Base-by-base conservation (phyloP, 2,329 filamentous ascomycete genomes). In the Paracoccidioides lutzii region DNA sequence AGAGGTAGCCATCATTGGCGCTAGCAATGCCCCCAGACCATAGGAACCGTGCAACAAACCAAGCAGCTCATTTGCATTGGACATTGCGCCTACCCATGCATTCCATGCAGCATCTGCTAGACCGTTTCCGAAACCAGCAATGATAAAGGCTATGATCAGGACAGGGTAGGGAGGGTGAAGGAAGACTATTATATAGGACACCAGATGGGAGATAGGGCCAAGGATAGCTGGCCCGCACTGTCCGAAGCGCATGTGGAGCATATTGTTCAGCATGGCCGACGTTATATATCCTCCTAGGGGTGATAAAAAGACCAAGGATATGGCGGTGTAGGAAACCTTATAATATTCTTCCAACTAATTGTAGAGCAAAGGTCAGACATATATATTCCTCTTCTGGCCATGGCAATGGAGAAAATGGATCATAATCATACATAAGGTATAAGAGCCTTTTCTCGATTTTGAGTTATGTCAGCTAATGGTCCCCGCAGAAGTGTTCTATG, bases 221-320 rank as follows among this genome's bases (percentile, higher is more conserved):
- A 88, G 66, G 53, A 87, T 65, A 22, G 85, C 84, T n/a, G 90
- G 78, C 10, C 87, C 87, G 33, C 84, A 77, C 66, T 88, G 86
- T 41, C 87, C 87, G 52, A 71, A 58, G 22, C 60, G 62, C 54
- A 66, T 63, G 62, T 77, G 75, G 40, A 77, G 63, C 38, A 57
- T 58, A 58, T 75, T 74, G 60, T 74, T 75, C 42, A 72, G 58
- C 40, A 75, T 60, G 14, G 75, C 74, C 1, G 74, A 69, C 3
- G 67, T 57, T 38, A 71, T 72, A 62, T 77, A 77, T 38, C 75
- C 75, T 4, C 71, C 63, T 46, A 76, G 73, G 0, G 75, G 75
- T 22, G 73, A 68, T 28, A 77, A 67, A 65, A 77, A 77, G 56
- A 77, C 65, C 6, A 77, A 65, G 10, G 75, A 77, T 10, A 76